Evolutionary conservation across 805 yeast genomes (phyloP).

Genomic region (Candida awuae): DNA sequence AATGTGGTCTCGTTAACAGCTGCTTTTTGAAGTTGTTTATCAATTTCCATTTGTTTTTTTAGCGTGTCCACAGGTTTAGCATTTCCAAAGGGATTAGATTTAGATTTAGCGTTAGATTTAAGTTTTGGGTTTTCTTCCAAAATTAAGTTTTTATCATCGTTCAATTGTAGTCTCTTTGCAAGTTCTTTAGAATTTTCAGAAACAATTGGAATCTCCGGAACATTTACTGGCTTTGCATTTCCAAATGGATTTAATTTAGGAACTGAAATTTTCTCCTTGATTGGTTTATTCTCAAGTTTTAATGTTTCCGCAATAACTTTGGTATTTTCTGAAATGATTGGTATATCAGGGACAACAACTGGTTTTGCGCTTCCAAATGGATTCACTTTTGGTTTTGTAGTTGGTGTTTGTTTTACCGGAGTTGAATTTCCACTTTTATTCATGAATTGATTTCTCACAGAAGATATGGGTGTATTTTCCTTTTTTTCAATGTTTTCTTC

Average conservation of each 20-base stretch:
- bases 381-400: conserved; percentile 33
- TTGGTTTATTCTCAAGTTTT: neutral
- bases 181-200: conserved; percentile 12
- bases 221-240: conserved; percentile 58
- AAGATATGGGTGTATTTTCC: no score
- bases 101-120: conserved; percentile 23
- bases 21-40: conserved; percentile 35
- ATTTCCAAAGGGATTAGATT: conserved; percentile 68
- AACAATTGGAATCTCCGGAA: conserved; percentile 11
- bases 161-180: conserved; percentile 2
- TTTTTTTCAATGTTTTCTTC: conserved; percentile 15
- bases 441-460: no score
- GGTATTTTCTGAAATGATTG: conserved; percentile 14
- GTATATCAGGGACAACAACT: conserved; percentile 28
- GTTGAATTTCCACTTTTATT: conserved; percentile 2
- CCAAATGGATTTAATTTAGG: conserved; percentile 22
- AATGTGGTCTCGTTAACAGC: conserved; percentile 40
- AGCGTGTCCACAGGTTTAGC: conserved; percentile 82
- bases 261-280: neutral
- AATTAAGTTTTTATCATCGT: neutral
- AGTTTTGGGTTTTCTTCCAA: neutral
- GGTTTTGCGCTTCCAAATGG: conserved; percentile 80
- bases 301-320: conserved; percentile 7
- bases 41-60: conserved; percentile 56
- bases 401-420: neutral